These are phyloP conservation scores for Rhodosorus marinus DNA, from an alignment of 23 red algal species.

Conservation along the genomic window DNA sequence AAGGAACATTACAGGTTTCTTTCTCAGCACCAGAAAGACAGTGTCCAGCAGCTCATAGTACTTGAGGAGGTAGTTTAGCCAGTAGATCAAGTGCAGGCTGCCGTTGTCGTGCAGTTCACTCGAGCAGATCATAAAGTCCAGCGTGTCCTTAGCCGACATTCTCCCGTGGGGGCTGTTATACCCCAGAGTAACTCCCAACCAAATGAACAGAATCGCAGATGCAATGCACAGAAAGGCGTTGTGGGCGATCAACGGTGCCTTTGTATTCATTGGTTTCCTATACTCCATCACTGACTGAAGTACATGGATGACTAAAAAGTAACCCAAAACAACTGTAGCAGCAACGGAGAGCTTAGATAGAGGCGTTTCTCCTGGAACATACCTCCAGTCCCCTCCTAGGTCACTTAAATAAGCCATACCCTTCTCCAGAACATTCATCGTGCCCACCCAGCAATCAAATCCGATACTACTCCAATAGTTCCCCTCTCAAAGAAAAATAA, in stretches of 20 bases:
- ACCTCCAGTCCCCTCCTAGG: no score
- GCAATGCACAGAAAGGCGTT: conserved; percentile 66
- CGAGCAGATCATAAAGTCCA: conserved; percentile 68
- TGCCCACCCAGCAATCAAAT: no score
- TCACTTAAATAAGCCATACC: no score
- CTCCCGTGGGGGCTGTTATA: no score
- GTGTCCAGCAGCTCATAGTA: conserved; percentile 88
- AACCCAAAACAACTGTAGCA: conserved; percentile 37
- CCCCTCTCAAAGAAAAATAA: no score
- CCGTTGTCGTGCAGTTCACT: conserved; percentile 50
- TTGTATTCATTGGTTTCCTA: conserved; percentile 28
- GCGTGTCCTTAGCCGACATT: no score
- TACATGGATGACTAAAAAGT: conserved; percentile 49
- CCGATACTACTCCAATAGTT: no score
- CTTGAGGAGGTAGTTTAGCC: conserved; percentile 90
- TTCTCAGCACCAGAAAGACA: conserved; percentile 67
- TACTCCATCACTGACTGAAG: conserved; percentile 62
- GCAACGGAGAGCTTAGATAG: no score
- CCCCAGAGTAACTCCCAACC: conserved; percentile 29
- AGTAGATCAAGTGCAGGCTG: conserved; percentile 83
- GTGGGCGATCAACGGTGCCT: conserved; percentile 24
- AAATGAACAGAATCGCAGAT: conserved; percentile 46
- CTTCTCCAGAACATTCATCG: no score
- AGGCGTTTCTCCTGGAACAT: no score
- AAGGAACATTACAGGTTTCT: conserved; percentile 70